These are phyloP conservation scores for Stephanodiscus triporus DNA, from an alignment of 108 stramenopile species.

Conservation along the genomic window DNA sequence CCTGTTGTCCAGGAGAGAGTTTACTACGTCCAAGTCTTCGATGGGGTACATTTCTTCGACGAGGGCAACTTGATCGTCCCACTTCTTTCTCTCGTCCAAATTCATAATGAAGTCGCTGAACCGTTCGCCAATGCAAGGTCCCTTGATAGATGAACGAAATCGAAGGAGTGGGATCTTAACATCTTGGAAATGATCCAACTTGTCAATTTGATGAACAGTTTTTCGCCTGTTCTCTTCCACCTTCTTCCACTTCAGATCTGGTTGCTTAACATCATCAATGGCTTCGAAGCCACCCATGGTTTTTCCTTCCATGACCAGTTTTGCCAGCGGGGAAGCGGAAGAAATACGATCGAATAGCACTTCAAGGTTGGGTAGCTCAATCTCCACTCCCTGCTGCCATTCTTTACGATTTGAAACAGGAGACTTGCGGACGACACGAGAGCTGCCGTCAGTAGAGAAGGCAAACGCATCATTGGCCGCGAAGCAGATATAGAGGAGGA, in stretches of 20 bases:
- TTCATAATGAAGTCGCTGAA: constrained; percentile 53
- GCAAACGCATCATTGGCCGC: constrained; percentile 9
- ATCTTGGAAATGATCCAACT: constrained; percentile 47
- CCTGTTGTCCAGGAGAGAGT: constrained; percentile 16
- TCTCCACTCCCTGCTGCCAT: constrained; percentile 36
- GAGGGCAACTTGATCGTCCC: constrained; percentile 49
- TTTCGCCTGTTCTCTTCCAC: constrained; percentile 35
- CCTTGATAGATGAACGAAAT: constrained; percentile 49
- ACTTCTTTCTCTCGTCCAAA: constrained; percentile 47
- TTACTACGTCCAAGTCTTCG: constrained; percentile 35
- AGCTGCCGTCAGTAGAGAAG: constrained; percentile 20
- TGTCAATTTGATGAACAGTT: constrained; percentile 48
- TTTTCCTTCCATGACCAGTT: constrained; percentile 45
- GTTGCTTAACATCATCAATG: constrained; percentile 25
- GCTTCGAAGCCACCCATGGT: constrained; percentile 41
- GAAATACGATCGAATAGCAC: constrained; percentile 45
- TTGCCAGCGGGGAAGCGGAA: constrained; percentile 45
- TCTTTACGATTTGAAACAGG: constrained; percentile 19
- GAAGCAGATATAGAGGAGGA: constrained; percentile 17
- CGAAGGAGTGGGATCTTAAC: constrained; percentile 48
- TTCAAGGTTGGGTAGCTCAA: constrained; percentile 50
- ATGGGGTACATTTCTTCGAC: constrained; percentile 51
- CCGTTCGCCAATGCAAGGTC: constrained; percentile 41
- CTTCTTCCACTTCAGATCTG: constrained; percentile 49
- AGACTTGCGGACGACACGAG: constrained; percentile 2